Base-by-base conservation (phyloP, 495 filamentous ascomycete genomes). In the Xylaria bambusicola region DNA sequence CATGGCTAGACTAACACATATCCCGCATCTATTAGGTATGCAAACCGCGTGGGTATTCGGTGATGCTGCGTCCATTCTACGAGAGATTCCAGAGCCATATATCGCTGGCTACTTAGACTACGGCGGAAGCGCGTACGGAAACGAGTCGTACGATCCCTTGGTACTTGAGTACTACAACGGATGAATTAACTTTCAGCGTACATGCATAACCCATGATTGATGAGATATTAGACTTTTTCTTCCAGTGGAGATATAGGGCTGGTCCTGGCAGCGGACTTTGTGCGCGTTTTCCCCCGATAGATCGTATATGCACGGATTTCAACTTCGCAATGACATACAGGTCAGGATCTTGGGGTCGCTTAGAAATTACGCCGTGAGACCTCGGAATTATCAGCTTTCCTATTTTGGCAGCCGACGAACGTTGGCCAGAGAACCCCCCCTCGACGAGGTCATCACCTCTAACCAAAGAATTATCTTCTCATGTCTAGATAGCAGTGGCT, bases 1-100 rank as follows among this genome's bases (percentile, higher is more conserved):
- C 15, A 38, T 35, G 29, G 24, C 24, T 10, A 20, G 27, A 27
- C 58, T 64, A 33, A 67, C 12, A 23, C 4, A 26, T 31, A n/a
- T 17, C 31, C 6, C 17, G 13, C 29, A 1, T 35, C n/a, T n/a
- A 20, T 55, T 38, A 56, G 68, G 78, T 29, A 82, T 84, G 82
- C 77, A 83, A 57, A 79, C 76, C 0, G 77, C 80, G 10, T 83
- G 80, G 73, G 76, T 79, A 0, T 77, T 82, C 62, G 81, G 80
- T 12, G 73, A 83, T 60, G 71, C 67, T 15, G 56, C 65, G 2
- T 71, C 80, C 33, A 73, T 82, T 29, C 53, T 76, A 26, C 62
- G 61, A 17, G 69, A 73, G 57, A 71, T 74, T 36, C 71, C 72
- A 7, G 54, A 67, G n/a, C 70, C 71, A 7, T 73, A 75, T 35